Percentiles rank a stretch among this genome's conserved stretches.
These are phyloP conservation scores for Penicillium brevicompactum DNA, from an alignment of 2,329 filamentous ascomycete species.

Conservation along the genomic window DNA sequence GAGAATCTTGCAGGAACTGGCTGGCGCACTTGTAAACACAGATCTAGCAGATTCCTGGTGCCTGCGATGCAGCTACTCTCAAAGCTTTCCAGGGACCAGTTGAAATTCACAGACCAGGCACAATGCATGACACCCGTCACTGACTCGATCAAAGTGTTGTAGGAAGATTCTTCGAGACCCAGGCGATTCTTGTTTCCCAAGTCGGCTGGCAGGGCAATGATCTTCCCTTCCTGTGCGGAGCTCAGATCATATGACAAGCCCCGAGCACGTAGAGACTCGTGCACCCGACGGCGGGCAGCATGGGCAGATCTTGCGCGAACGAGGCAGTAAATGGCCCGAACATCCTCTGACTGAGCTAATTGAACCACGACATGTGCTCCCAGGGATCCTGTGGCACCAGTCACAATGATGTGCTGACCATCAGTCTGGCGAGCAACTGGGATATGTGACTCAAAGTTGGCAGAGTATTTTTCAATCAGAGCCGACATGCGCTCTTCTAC, in stretches of 20 bases:
- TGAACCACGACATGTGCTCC: constrained; percentile 60
- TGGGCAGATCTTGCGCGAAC: constrained; percentile 51
- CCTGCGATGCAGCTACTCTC: constrained; percentile 55
- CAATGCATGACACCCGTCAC: constrained; percentile 61
- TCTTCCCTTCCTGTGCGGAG: constrained; percentile 33
- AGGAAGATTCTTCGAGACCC: constrained; percentile 49
- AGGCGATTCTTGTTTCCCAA: constrained; percentile 50
- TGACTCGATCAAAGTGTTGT: constrained; percentile 44
- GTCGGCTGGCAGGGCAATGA: constrained; percentile 52
- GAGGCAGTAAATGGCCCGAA: constrained; percentile 58
- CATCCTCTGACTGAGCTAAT: constrained; percentile 37
- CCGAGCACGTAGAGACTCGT: constrained; percentile 45
- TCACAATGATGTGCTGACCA: constrained; percentile 47
- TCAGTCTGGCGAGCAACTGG: constrained; percentile 20
- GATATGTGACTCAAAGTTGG: constrained; percentile 29
- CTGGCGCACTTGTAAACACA: constrained; percentile 36
- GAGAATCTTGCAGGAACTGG: constrained; percentile 32
- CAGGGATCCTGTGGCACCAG: constrained; percentile 67
- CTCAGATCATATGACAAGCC: constrained; percentile 30
- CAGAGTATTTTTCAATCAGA: constrained; percentile 51
- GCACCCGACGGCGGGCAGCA: constrained; percentile 49
- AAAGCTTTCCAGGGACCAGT: constrained; percentile 58
- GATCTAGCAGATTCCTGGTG: constrained; percentile 46
- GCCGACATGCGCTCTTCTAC: constrained; percentile 46
- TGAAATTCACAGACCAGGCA: constrained; percentile 69